Evolutionary conservation across 306 rosid species (phyloP), one percentile per base, ranked within the genome.

Genomic region (Herpetospermum pedunculosum): DNA sequence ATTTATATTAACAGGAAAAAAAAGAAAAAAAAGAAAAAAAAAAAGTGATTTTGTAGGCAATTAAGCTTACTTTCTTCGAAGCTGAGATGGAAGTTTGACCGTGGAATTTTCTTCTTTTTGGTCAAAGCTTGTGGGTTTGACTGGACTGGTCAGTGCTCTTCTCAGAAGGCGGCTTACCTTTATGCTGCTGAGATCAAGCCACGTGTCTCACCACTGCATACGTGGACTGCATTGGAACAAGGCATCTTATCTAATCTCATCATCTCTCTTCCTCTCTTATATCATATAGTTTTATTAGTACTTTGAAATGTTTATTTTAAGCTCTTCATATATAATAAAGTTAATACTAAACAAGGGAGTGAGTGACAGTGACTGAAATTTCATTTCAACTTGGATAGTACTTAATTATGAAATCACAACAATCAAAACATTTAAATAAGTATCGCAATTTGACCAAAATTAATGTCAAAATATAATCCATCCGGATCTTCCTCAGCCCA

Each of bases 81-180:
- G 88, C 71, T 80, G 48, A 47, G 40, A 21, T 37, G 59, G 25
- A 87, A 74, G 80, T 94, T 87, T 94, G 99, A 94, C 97, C 78
- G 95, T 89, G 73, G 99, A 94, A 94, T 79, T 11, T 18, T 12
- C 1, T 3, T 4, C 47, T 1, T 3, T 55, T 59, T 11, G 87
- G 97, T 91, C 97, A 88, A 87, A 84, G 65, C 70, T 85, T 85
- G 97, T 85, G 95, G 90, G 72, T 94, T 89, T 94, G 99, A 94
- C 96, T 85, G 77, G 88, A 79, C 92, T 80, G 32, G 80, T 48
- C 85, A 16, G 28, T 11, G 26, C n/a, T n/a, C 44, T 34, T 73
- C 63, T 38, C 8, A 37, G 77, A 35, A 54, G 77, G 77, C 77
- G 77, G 77, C 77, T 54, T 8, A 72, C 47, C 48, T 30, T 35